A percentile compares a stretch with the other conserved stretches of the same genome.
Conservation (phyloP, 768 basidiomycete genomes). For the Solioccasus polychromus region DNA sequence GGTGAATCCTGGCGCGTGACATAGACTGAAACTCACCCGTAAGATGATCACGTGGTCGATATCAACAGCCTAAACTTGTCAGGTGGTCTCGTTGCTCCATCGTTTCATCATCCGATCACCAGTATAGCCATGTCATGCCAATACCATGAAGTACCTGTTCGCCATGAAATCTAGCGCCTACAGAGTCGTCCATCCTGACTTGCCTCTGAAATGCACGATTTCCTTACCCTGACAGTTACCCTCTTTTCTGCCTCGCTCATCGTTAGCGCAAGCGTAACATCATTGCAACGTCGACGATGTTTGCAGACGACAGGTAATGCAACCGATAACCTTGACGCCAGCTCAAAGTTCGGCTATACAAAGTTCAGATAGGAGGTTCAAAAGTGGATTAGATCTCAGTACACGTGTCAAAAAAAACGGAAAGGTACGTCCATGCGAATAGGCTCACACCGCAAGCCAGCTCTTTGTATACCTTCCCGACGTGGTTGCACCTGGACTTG, state of each 20-base stretch:
- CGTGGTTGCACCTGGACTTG: conserved; percentile 59
- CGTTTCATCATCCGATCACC: too few relatives aligned
- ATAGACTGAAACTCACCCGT: too few relatives aligned
- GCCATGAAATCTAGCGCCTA: neutral
- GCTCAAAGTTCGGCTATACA: conserved; percentile 30
- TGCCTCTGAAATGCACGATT: conserved; percentile 2
- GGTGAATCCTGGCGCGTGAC: too few relatives aligned
- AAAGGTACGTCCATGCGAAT: conserved; percentile 6
- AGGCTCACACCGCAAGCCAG: conserved; percentile 36
- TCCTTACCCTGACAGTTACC: neutral
- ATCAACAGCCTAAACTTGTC: too few relatives aligned
- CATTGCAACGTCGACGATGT: conserved; percentile 6
- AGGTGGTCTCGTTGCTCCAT: too few relatives aligned
- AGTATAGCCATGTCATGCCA: too few relatives aligned
- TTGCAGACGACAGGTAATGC: conserved; percentile 6
- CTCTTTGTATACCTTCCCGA: too few relatives aligned
- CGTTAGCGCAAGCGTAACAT: neutral
- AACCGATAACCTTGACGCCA: too few relatives aligned
- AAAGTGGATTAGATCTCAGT: conserved; percentile 23
- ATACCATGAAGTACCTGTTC: neutral
- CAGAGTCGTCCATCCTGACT: too few relatives aligned
- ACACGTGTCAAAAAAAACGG: conserved; percentile 32
- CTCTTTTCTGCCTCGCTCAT: conserved; percentile 1
- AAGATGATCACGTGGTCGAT: too few relatives aligned
- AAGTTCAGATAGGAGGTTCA: conserved; percentile 27